Conservation (phyloP, 352 stramenopile species). For the Albugo candida region DNA sequence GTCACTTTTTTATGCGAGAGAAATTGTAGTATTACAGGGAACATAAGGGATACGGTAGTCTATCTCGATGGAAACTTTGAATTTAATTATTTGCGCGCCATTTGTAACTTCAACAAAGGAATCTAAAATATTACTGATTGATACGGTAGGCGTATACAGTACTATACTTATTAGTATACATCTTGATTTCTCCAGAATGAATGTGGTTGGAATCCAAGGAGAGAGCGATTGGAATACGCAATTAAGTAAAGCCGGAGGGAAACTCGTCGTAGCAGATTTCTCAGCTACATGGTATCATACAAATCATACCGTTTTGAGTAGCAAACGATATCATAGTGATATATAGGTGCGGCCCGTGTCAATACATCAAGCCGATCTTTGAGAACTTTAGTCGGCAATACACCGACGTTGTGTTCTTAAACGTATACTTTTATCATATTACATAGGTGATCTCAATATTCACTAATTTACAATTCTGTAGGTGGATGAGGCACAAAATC, state of each 20-base stretch:
- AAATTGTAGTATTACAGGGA: too few relatives aligned
- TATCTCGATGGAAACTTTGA: too few relatives aligned
- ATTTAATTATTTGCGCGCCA: too few relatives aligned
- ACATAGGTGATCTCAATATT: not conserved
- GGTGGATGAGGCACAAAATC: constrained; percentile 70
- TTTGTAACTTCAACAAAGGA: too few relatives aligned
- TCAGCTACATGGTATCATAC: constrained; percentile 52
- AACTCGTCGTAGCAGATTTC: constrained; percentile 81
- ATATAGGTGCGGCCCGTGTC: constrained; percentile 51
- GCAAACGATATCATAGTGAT: not conserved
- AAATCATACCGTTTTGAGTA: not conserved
- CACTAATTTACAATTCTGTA: not conserved
- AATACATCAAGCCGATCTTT: constrained; percentile 77
- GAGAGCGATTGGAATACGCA: constrained; percentile 66
- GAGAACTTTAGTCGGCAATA: constrained; percentile 65
- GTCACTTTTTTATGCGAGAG: too few relatives aligned
- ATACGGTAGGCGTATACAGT: too few relatives aligned
- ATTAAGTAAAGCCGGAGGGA: constrained; percentile 49
- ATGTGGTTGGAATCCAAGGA: constrained; percentile 44
- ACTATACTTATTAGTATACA: too few relatives aligned
- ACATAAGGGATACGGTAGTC: too few relatives aligned
- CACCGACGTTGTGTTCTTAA: constrained; percentile 75
- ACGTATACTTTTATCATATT: constrained; percentile 12
- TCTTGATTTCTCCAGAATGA: constrained; percentile 16
- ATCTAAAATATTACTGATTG: too few relatives aligned